phyloP scores from a whole-genome alignment of 2,329 filamentous ascomycete genomes.

The Fusarium anguioides region DNA sequence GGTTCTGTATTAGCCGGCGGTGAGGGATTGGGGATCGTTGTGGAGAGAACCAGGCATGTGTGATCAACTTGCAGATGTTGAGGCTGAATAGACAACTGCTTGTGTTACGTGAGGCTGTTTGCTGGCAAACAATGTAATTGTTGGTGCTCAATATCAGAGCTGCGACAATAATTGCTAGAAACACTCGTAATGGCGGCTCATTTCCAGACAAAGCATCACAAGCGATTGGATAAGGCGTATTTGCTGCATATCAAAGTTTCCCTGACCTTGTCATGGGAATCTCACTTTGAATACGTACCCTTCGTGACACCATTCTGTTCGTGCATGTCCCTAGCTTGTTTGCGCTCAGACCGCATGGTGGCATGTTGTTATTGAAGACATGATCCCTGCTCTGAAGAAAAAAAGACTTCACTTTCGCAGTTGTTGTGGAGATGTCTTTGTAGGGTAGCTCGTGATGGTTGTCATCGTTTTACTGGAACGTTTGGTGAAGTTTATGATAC shows the following conservation, averaged over 20 bases:
- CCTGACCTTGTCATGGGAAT: no score
- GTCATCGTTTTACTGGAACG: not conserved
- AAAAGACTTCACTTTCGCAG: conserved; percentile 1
- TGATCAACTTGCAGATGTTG: not conserved
- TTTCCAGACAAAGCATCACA: not conserved
- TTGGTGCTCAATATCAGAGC: not conserved
- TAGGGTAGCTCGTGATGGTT: conserved; percentile 4
- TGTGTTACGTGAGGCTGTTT: no score
- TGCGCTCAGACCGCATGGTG: conserved; percentile 23
- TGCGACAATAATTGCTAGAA: not conserved
- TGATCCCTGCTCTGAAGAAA: conserved; percentile 14
- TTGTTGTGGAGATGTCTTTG: conserved; percentile 11
- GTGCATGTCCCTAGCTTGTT: not conserved
- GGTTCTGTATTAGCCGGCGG: conserved; percentile 12
- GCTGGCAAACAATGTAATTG: not conserved
- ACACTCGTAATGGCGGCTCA: not conserved
- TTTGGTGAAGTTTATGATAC: not conserved
- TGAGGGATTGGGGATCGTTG: not conserved
- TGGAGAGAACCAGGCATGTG: conserved; percentile 9
- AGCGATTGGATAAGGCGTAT: conserved; percentile 1
- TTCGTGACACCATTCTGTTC: conserved; percentile 9
- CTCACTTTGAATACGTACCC: no score
- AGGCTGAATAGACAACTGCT: conserved; percentile 6
- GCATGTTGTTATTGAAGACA: conserved; percentile 18
- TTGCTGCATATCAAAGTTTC: conserved; percentile 1